phyloP scores from a whole-genome alignment of 345 rosid species.

The Sisymbrium altissimum region DNA sequence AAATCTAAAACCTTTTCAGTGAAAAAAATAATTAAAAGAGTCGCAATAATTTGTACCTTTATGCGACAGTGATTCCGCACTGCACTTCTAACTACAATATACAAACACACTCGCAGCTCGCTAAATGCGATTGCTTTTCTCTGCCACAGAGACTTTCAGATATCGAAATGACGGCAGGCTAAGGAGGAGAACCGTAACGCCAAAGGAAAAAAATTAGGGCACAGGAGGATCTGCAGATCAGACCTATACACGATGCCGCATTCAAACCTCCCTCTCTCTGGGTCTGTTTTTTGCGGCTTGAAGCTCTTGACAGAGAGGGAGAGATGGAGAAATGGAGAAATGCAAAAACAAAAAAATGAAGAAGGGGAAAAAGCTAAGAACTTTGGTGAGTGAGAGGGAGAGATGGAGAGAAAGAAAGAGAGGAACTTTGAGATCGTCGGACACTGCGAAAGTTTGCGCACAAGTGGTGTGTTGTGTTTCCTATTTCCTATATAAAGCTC shows the following conservation, averaged over 20 bases:
- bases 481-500: neutral
- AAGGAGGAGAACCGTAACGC: conserved; percentile 42
- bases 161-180: neutral
- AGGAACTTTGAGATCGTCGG: conserved; percentile 29
- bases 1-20: neutral
- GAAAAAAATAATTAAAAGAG: neutral
- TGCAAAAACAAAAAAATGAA: too few species aligned
- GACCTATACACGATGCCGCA: neutral
- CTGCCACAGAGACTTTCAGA: neutral
- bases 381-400: neutral
- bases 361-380: conserved; percentile 6
- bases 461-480: neutral
- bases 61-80: neutral
- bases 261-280: neutral
- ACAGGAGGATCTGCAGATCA: conserved; percentile 39
- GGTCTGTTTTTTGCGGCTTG: conserved; percentile 1
- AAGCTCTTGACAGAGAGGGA: conserved; percentile 2
- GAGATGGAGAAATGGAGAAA: conserved; percentile 6
- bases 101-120: neutral
- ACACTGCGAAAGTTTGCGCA: conserved; percentile 4
- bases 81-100: neutral
- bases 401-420: conserved; percentile 9
- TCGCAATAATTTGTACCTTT: conserved; percentile 2
- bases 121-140: conserved; percentile 11
- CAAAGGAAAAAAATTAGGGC: conserved; percentile 31